phyloP scores from a whole-genome alignment of 2,329 filamentous ascomycete genomes.

The Cryphonectria nitschkei region DNA sequence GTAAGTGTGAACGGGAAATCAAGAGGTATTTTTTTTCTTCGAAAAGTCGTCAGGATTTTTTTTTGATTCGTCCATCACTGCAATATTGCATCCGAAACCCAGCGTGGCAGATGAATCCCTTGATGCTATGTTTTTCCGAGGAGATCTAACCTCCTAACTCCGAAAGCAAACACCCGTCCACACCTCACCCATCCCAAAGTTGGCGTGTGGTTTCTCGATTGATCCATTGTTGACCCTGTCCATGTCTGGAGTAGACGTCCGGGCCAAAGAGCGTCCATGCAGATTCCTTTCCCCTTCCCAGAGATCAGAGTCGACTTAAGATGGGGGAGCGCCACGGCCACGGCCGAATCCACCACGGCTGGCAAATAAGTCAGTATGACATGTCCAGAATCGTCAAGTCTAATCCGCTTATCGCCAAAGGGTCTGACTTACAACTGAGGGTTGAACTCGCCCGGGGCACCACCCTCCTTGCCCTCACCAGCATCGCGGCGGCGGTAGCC shows the following conservation, averaged over 20 bases:
- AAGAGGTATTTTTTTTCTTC: background rate
- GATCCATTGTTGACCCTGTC: constrained; percentile 36
- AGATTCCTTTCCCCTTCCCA: constrained; percentile 31
- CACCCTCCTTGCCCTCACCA: constrained; percentile 87
- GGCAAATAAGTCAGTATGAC: constrained; percentile 37
- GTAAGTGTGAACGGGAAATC: constrained; percentile 1
- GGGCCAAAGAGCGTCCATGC: constrained; percentile 30
- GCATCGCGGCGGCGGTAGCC: constrained; percentile 91
- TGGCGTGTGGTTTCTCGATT: constrained; percentile 33
- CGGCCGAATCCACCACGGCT: constrained; percentile 86
- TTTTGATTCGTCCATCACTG: constrained; percentile 30
- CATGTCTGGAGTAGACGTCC: constrained; percentile 26
- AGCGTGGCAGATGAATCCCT: constrained; percentile 32
- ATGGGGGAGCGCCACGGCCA: constrained; percentile 79
- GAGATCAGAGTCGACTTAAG: constrained; percentile 54
- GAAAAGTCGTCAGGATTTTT: constrained; percentile 28
- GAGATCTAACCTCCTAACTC: constrained; percentile 40
- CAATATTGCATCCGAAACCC: constrained; percentile 28
- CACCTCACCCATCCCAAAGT: constrained; percentile 35
- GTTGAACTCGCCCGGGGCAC: constrained; percentile 88
- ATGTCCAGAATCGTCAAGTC: constrained; percentile 42
- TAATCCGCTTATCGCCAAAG: constrained; percentile 15
- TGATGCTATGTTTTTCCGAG: constrained; percentile 40
- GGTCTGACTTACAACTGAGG: constrained; percentile 74
- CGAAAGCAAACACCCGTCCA: constrained; percentile 38